Evolutionary conservation across 192 early-diverging fungal genomes (phyloP).

Genomic region (Coemansia sp.): DNA sequence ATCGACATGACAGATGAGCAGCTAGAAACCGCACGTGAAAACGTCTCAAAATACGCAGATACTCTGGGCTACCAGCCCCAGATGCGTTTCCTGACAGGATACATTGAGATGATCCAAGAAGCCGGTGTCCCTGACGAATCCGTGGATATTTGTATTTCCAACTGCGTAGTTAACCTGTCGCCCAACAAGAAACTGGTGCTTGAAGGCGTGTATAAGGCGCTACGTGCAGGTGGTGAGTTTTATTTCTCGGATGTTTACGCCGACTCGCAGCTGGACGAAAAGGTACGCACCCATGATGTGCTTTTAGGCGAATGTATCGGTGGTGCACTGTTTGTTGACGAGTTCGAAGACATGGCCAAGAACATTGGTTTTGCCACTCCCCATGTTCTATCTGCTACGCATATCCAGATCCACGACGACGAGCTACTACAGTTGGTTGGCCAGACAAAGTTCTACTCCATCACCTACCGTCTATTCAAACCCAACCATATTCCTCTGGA

Average conservation of each 20-base stretch:
- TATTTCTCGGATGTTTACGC: slow-evolving; percentile 51
- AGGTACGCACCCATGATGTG: slow-evolving; percentile 34
- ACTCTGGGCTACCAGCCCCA: slow-evolving; percentile 42
- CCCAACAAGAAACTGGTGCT: slow-evolving; percentile 51
- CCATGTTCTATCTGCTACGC: not conserved
- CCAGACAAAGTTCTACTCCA: slow-evolving; percentile 4
- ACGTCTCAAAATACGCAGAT: slow-evolving; percentile 9
- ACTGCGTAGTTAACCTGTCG: slow-evolving; percentile 52
- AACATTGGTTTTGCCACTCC: not conserved
- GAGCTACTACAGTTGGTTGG: slow-evolving; percentile 36
- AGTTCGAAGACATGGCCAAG: slow-evolving; percentile 1
- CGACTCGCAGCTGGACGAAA: slow-evolving; percentile 31
- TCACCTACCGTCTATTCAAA: slow-evolving; percentile 1
- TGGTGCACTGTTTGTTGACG: slow-evolving; percentile 22
- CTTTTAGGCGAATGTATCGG: slow-evolving; percentile 47
- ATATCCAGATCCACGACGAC: slow-evolving; percentile 17
- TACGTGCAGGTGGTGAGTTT: slow-evolving; percentile 45
- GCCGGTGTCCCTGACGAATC: slow-evolving; percentile 21
- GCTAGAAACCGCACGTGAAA: slow-evolving; percentile 33
- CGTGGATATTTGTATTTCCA: slow-evolving; percentile 50
- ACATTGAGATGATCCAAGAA: slow-evolving; percentile 41
- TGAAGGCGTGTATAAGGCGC: slow-evolving; percentile 25
- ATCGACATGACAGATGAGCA: slow-evolving; percentile 58
- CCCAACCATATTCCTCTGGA: not conserved
- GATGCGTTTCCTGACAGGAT: slow-evolving; percentile 40